phyloP scores from a whole-genome alignment of 495 filamentous ascomycete genomes.

The Lindgomyces ingoldianus region DNA sequence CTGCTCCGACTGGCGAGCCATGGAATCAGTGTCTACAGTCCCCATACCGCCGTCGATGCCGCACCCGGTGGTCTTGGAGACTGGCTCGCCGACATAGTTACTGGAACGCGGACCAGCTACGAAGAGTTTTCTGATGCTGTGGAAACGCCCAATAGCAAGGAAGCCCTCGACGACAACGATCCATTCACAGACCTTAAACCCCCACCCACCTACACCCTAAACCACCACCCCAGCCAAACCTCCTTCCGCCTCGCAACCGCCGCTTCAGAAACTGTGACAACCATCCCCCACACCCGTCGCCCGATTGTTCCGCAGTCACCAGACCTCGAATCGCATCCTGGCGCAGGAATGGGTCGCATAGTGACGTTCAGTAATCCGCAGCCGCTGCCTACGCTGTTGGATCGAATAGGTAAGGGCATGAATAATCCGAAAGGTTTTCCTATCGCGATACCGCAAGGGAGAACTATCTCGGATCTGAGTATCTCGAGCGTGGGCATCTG shows the following conservation, averaged over 20 bases:
- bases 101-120: constrained; percentile 46
- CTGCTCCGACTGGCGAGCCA: constrained; percentile 80
- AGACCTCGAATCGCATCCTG: constrained; percentile 59
- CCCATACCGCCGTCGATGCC: constrained; percentile 92
- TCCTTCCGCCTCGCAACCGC: constrained; percentile 2
- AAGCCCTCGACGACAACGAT: constrained; percentile 35
- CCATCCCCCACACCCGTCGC: constrained; percentile 51
- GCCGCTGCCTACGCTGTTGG: constrained; percentile 62
- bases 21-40: constrained; percentile 89
- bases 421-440: constrained; percentile 66
- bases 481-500: constrained; percentile 71
- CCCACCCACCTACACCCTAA: constrained; percentile 42
- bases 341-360: constrained; percentile 75
- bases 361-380: constrained; percentile 63
- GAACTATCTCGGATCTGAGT: constrained; percentile 53
- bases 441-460: constrained; percentile 66
- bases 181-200: constrained; percentile 35
- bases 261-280: neutral
- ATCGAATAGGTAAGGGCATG: constrained; percentile 59
- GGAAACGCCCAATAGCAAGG: constrained; percentile 36
- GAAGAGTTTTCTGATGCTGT: neutral
- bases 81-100: constrained; percentile 90
- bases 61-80: constrained; percentile 84
- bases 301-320: constrained; percentile 54
- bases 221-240: constrained; percentile 39